A percentile compares a stretch with the other conserved stretches of the same genome.
Conservation (phyloP, 257 asterid genomes). For the Solanum acaule region DNA sequence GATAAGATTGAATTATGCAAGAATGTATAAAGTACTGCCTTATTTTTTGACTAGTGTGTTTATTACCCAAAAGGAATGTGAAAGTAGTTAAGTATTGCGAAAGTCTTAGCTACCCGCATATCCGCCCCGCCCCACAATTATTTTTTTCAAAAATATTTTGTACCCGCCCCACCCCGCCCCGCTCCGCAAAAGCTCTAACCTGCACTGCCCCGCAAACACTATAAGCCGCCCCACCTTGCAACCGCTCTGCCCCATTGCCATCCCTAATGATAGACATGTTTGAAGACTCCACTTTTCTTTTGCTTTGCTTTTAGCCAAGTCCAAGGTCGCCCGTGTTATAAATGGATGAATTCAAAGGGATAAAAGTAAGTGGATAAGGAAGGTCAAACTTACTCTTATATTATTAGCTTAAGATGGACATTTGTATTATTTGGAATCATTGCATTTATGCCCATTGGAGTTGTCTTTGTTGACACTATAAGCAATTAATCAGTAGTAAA, state of each 20-base stretch:
- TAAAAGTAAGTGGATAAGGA: not conserved
- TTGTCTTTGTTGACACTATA: not conserved
- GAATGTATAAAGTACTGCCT: not conserved
- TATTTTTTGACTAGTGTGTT: not conserved
- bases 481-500: not conserved
- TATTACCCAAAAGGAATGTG: not conserved
- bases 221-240: not conserved
- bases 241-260: not conserved
- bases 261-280: not conserved
- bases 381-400: not conserved
- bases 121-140: not conserved
- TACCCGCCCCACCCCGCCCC: not conserved
- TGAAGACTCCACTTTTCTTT: not conserved
- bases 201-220: not conserved
- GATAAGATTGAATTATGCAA: not conserved
- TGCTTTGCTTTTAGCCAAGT: not conserved
- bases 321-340: not conserved
- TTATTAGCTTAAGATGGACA: not conserved
- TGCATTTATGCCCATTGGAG: not conserved
- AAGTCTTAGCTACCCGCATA: slow-evolving; percentile 31
- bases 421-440: not conserved
- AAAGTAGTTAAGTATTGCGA: not conserved
- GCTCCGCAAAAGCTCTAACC: not conserved
- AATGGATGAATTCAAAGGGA: not conserved
- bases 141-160: not conserved